phyloP scores from a whole-genome alignment of 2,329 filamentous ascomycete species.

The Fusarium sp. region DNA sequence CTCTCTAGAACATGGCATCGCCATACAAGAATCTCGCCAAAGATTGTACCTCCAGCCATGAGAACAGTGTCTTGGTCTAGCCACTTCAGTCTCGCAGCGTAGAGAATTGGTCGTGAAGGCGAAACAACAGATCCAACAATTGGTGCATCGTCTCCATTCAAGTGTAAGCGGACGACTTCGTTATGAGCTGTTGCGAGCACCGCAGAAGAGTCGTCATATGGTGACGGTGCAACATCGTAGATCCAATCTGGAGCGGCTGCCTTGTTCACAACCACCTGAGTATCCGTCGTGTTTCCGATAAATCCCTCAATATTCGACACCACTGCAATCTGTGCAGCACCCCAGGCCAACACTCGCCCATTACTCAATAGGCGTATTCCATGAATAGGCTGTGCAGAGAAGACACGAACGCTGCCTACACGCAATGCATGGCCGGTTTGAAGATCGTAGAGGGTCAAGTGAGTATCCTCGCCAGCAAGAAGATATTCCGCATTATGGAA shows the following conservation, averaged over 20 bases:
- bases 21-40: slow-evolving; percentile 95
- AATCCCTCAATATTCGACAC: slow-evolving; percentile 38
- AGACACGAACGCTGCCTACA: slow-evolving; percentile 61
- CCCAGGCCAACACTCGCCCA: slow-evolving; percentile 71
- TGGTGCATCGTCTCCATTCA: slow-evolving; percentile 46
- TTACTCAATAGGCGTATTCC: slow-evolving; percentile 65
- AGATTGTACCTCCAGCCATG: slow-evolving; percentile 89
- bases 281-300: slow-evolving; percentile 38
- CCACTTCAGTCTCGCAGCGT: slow-evolving; percentile 81
- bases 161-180: slow-evolving; percentile 68
- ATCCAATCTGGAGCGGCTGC: slow-evolving; percentile 77
- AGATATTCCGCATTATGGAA: slow-evolving; percentile 55
- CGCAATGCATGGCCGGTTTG: slow-evolving; percentile 45
- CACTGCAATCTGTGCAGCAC: slow-evolving; percentile 66
- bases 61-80: slow-evolving; percentile 68
- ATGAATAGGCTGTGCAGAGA: slow-evolving; percentile 77
- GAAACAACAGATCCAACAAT: slow-evolving; percentile 63
- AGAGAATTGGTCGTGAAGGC: slow-evolving; percentile 84
- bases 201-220: slow-evolving; percentile 54
- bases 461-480: slow-evolving; percentile 69
- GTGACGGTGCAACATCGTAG: slow-evolving; percentile 70
- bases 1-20: slow-evolving; percentile 62
- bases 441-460: slow-evolving; percentile 63
- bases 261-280: slow-evolving; percentile 46
- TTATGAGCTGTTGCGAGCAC: slow-evolving; percentile 89